Evolutionary conservation across 306 rosid species (phyloP).

Genomic region (Fragaria vesca): DNA sequence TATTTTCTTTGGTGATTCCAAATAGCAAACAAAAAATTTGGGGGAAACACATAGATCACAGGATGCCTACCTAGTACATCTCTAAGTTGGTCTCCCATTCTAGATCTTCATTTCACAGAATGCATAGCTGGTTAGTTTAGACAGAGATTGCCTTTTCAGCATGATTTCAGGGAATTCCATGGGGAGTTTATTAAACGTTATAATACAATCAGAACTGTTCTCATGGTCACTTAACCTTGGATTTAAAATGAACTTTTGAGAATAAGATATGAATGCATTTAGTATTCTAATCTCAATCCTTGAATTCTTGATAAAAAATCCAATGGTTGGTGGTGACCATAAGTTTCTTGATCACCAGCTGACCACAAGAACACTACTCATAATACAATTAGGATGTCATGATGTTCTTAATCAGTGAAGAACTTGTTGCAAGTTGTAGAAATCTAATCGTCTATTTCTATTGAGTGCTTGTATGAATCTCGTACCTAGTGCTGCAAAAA

Average conservation of each 20-base stretch:
- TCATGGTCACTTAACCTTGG: neutral
- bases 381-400: neutral
- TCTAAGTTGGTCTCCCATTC: neutral
- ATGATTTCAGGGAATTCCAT: neutral
- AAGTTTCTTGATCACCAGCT: neutral
- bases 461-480: neutral
- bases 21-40: neutral
- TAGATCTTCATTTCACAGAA: constrained; percentile 6
- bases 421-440: neutral
- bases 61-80: neutral
- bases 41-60: neutral
- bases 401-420: neutral
- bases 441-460: neutral
- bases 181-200: neutral
- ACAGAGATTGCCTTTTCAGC: neutral
- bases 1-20: neutral
- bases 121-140: neutral
- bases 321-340: neutral
- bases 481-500: neutral
- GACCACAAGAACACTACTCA: neutral
- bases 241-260: neutral
- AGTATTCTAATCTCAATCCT: neutral
- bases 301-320: neutral
- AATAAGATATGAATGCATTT: neutral
- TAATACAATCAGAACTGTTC: neutral